Base-by-base conservation (phyloP, 352 stramenopile genomes). In the Phytopythium litorale region DNA sequence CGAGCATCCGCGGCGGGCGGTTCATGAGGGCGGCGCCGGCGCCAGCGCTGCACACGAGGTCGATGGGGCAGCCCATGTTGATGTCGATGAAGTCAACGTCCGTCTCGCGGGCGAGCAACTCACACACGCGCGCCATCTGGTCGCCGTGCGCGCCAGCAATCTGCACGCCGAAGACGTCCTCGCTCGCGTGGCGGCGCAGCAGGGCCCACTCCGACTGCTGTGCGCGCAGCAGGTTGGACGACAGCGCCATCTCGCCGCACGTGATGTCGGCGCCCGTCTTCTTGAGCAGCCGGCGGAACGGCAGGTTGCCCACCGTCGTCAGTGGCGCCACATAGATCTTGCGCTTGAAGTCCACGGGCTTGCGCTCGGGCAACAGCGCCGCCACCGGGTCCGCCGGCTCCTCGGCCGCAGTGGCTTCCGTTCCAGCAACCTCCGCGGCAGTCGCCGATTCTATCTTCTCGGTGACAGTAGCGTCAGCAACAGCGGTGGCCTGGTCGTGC, bases 251-350 rank as follows among this genome's bases (percentile, higher is more conserved):
- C 73, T 99, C 98, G 50, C 97, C 97, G 67, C 96, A 99, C 33
- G 98, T 99, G 67, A 99, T 99, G 71, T 99, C 98, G 30, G 98
- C 98, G 46, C 97, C 97, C 37, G 93, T 97, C 53, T 98, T 81
- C 81, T 99, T 99, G 75, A 99, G 81, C 50, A 99, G 83, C 7
- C 97, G 86, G 52, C 98, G 92, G 79, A 99, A 99, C 7, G 98
- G 98, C 30, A 99, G 70, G 72, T 99, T 99, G n/a, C 98, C 98
- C 1, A 99, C 97, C 1, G 98, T 99, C 32, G 98, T 99, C 18
- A 99, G 86, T 11, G 98, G 98, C 12, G 97, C 98, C 28, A 99
- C 80, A 79, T 99, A 99, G 30, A 99, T 97, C 75, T 99, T 99
- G 63, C 91, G 89, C 51, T 96, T 87, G 65, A 99, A 99, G 68